phyloP scores from a whole-genome alignment of 306 rosid species.

The Malus fusca region DNA sequence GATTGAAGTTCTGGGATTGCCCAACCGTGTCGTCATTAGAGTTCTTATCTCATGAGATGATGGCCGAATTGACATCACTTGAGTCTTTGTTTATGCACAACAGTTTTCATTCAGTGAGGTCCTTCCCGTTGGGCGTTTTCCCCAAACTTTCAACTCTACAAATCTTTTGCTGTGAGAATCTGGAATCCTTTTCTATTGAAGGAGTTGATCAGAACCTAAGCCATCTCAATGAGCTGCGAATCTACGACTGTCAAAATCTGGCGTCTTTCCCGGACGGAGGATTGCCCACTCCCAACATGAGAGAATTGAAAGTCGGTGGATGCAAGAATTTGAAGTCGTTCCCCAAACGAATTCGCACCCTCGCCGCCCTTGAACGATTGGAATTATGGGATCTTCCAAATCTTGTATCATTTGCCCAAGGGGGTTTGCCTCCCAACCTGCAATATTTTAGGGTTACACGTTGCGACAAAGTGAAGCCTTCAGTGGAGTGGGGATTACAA shows the following conservation, averaged over 20 bases:
- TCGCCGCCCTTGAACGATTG: too few relatives aligned
- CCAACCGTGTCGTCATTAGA: not conserved
- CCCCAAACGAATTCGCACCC: not conserved
- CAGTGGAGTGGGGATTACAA: too few relatives aligned
- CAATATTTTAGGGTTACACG: fast-evolving
- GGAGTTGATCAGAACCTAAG: not conserved
- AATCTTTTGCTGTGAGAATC: fast-evolving
- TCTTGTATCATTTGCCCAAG: too few relatives aligned
- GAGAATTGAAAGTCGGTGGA: fast-evolving
- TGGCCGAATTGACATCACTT: not conserved
- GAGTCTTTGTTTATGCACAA: too few relatives aligned
- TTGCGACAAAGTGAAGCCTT: too few relatives aligned
- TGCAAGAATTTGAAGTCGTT: not conserved
- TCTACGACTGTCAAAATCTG: conserved; percentile 24
- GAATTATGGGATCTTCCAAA: too few relatives aligned
- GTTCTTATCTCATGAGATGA: not conserved
- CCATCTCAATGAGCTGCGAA: not conserved
- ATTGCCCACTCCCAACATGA: conserved; percentile 18
- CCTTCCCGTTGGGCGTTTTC: not conserved
- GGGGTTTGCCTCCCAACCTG: too few relatives aligned
- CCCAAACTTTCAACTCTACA: not conserved
- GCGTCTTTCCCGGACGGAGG: conserved; percentile 24
- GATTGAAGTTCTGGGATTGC: too few relatives aligned
- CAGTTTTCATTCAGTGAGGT: not conserved
- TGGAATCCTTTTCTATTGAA: conserved; percentile 23